These are phyloP conservation scores for Tulasnella sp. DNA, from an alignment of 768 basidiomycete genomes.

Conservation along the genomic window DNA sequence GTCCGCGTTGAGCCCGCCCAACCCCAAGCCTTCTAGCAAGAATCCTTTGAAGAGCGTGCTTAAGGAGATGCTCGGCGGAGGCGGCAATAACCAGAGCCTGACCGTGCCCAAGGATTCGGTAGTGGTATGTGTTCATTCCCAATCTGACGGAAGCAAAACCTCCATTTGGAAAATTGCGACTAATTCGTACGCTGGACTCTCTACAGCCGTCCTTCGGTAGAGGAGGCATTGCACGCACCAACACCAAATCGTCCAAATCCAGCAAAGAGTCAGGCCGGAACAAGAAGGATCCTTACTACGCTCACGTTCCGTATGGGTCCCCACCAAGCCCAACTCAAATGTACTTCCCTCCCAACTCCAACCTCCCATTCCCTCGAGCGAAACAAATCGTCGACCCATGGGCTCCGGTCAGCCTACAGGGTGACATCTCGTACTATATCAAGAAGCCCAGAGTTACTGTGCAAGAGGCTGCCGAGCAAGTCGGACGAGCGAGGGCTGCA, in stretches of 20 bases:
- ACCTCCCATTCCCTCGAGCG: not conserved
- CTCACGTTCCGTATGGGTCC: slow-evolving; percentile 4
- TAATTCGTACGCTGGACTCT: not conserved
- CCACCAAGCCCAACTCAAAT: not conserved
- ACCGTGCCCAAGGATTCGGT: slow-evolving; percentile 20
- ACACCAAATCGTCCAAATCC: not conserved
- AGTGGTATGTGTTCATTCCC: slow-evolving; percentile 17
- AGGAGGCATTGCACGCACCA: slow-evolving; percentile 21
- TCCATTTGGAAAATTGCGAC: not conserved
- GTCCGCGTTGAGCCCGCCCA: too few relatives aligned
- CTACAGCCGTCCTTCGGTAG: slow-evolving; percentile 20
- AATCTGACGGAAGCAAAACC: slow-evolving; percentile 6
- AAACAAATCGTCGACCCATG: not conserved
- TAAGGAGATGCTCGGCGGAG: slow-evolving; percentile 26
- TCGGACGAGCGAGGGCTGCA: not conserved
- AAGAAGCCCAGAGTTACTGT: not conserved
- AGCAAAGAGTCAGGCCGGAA: not conserved
- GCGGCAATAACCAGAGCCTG: slow-evolving; percentile 19
- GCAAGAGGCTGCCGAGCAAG: not conserved
- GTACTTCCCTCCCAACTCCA: slow-evolving; percentile 24
- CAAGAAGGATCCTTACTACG: slow-evolving; percentile 24
- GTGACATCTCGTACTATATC: not conserved
- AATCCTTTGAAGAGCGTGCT: slow-evolving; percentile 17
- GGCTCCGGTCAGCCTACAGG: not conserved
- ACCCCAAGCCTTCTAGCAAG: not conserved